Conservation (phyloP, 306 rosid species). For the Echinosophora koreensis region DNA sequence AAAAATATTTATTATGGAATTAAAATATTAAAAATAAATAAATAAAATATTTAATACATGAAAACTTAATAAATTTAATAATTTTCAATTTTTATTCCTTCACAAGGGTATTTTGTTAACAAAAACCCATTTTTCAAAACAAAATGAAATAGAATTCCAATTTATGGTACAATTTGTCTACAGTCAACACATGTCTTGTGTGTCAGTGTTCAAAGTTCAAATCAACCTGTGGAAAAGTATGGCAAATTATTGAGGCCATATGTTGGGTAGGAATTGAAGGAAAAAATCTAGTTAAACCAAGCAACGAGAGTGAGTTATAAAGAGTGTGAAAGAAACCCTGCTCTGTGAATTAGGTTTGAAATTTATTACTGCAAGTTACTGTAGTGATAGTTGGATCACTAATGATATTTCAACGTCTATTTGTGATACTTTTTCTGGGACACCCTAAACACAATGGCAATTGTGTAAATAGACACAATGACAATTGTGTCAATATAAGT, state of each 20-base stretch:
- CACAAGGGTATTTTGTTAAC: no score
- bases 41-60: no score
- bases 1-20: no score
- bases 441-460: no score
- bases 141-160: not conserved
- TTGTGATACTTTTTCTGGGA: no score
- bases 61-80: no score
- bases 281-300: conserved; percentile 7
- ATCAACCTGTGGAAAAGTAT: conserved; percentile 30
- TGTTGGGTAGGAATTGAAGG: conserved; percentile 39
- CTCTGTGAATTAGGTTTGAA: conserved; percentile 44
- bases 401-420: no score
- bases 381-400: not conserved
- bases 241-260: not conserved
- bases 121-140: no score
- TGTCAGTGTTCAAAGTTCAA: conserved; percentile 43
- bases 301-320: conserved; percentile 18
- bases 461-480: no score
- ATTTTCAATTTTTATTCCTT: no score
- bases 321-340: conserved; percentile 29
- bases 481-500: no score
- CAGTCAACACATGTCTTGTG: conserved; percentile 23
- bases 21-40: no score
- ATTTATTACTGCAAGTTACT: conserved; percentile 9
- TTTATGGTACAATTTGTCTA: conserved; percentile 26